Evolutionary conservation across 2,329 filamentous ascomycete genomes (phyloP).

Genomic region (Cladosporium sp.): DNA sequence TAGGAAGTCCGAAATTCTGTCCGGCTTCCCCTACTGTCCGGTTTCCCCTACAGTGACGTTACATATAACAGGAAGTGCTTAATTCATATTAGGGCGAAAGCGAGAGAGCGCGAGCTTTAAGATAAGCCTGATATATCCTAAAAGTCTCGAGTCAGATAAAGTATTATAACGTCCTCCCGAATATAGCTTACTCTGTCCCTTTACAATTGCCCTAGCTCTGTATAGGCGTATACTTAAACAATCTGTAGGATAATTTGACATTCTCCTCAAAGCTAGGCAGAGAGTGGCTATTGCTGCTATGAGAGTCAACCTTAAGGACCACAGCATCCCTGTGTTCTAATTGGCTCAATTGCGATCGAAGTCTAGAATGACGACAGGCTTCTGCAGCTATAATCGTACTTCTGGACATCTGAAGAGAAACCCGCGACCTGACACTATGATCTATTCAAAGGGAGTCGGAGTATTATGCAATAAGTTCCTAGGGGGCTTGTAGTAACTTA

Average conservation of each 20-base stretch:
- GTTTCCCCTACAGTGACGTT: too few relatives aligned
- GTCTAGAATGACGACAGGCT: neutral
- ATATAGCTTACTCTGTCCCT: neutral
- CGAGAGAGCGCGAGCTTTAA: neutral
- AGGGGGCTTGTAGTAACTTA: neutral
- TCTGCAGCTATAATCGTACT: neutral
- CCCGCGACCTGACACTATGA: neutral
- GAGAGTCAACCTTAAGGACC: neutral
- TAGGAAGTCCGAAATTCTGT: too few relatives aligned
- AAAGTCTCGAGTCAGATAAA: neutral
- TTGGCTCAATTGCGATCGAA: neutral
- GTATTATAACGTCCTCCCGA: neutral
- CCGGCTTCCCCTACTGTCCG: too few relatives aligned
- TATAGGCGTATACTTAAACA: neutral
- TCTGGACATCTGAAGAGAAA: neutral
- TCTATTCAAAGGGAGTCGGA: neutral
- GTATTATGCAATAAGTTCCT: neutral
- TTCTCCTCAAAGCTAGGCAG: neutral
- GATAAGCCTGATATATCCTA: neutral
- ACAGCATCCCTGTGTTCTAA: neutral
- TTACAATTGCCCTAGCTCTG: neutral
- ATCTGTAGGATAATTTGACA: neutral
- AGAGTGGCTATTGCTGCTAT: neutral
- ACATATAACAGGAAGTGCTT: neutral
- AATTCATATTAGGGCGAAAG: neutral